A percentile compares a stretch with the other conserved stretches of the same genome.
Evolutionary conservation across 129 eudicot genomes (phyloP).

Genomic region (Mikania micrantha): DNA sequence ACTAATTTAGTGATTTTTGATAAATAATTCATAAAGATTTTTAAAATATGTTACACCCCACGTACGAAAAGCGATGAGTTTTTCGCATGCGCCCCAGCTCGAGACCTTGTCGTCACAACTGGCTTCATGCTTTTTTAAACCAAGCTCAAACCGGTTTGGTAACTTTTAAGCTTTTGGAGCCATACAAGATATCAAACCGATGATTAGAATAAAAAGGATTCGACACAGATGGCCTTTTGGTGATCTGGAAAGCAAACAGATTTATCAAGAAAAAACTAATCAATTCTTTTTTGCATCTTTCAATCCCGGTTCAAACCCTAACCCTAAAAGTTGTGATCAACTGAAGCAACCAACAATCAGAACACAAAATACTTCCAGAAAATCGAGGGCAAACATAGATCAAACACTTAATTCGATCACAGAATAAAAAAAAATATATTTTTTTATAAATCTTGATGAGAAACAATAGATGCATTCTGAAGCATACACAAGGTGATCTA

Average conservation of each 20-base stretch:
- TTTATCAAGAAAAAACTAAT: neutral
- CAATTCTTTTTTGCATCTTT: neutral
- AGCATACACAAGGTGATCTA: conserved; percentile 9
- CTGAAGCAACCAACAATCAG: neutral
- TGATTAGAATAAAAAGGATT: neutral
- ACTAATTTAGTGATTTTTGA: too few relatives aligned
- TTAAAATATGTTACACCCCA: too few relatives aligned
- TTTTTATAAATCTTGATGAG: conserved; percentile 3
- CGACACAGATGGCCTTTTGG: neutral
- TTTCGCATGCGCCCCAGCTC: too few relatives aligned
- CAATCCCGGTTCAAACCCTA: conserved; percentile 16
- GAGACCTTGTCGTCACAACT: too few relatives aligned
- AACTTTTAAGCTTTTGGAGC: neutral
- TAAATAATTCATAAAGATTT: too few relatives aligned
- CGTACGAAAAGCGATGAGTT: too few relatives aligned
- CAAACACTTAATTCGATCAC: conserved; percentile 6
- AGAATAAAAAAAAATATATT: neutral
- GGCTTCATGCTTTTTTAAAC: too few relatives aligned
- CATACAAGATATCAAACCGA: neutral
- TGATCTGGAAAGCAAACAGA: neutral
- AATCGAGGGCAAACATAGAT: conserved; percentile 10
- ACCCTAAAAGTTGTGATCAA: conserved; percentile 7
- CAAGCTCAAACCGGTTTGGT: neutral
- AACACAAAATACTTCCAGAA: neutral
- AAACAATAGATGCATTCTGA: conserved; percentile 19